Base-by-base conservation (phyloP, 345 rosid species). In the Abelmoschus esculentus region DNA sequence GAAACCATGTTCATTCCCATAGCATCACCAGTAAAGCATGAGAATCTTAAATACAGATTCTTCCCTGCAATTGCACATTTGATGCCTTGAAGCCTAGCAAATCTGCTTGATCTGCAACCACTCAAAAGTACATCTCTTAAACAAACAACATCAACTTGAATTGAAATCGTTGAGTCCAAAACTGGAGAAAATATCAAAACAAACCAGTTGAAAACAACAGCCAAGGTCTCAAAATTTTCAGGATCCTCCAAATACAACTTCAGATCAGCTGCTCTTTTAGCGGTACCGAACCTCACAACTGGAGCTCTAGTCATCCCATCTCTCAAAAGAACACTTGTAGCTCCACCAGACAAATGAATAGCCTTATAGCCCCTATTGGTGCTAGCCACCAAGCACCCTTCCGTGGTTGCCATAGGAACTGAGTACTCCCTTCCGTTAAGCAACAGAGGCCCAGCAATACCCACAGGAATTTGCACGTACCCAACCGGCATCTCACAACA, bases 1-100 rank as follows among this genome's bases (percentile, higher is more conserved):
- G 93, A 86, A 46, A 86, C 83, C 93, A 88, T 88, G 84, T 88
- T 88, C 93, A 88, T 88, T 75, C 93, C 90, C 93, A 88, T 88
- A 56, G 93, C 93, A 69, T 86, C 93, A 4, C 90, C 93, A 0
- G 93, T 84, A 75, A 83, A 70, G 79, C 90, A 84, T 7, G 73
- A 53, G 71, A 86, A 86, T 71, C 93, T 83, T 69, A 82, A 28
- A 72, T 84, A 88, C 19, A 86, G 78, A 71, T 86, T 88, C 81
- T 83, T 86, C 22, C 93, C 93, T 1, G 90, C 89, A 61, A 86
- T 78, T 6, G 90, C 78, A 66, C 93, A 84, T 74, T 80, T 76
- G 73, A 86, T 75, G 52, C 68, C 70, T 72, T 86, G 89, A 44
- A 88, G 87, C 77, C 80, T 81, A 0, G 67, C 93, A 67, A 84